Evolutionary conservation across 2,329 filamentous ascomycete species (phyloP).

Genomic region (Verticillium alfalfae): DNA sequence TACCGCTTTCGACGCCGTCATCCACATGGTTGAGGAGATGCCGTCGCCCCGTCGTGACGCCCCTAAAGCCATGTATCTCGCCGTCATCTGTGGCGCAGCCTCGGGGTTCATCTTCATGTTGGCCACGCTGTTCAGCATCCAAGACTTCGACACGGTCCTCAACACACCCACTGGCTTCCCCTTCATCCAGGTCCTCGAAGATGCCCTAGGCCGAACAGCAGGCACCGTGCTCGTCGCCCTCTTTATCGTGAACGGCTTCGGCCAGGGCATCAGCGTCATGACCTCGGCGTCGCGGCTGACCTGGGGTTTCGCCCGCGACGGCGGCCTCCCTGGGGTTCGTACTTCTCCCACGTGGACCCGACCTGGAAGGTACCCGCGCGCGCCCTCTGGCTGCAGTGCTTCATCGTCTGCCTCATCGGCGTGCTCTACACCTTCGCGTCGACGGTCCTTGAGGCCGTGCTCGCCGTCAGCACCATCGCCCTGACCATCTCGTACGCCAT

Average conservation of each 20-base stretch:
- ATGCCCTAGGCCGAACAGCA: conserved; percentile 15
- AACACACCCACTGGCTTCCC: conserved; percentile 33
- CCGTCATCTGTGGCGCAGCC: conserved; percentile 33
- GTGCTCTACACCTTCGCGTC: conserved; percentile 34
- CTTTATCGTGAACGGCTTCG: conserved; percentile 17
- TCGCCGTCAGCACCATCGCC: conserved; percentile 34
- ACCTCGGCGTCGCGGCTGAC: conserved; percentile 28
- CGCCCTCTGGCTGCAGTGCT: conserved; percentile 16
- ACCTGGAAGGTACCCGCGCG: conserved; percentile 26
- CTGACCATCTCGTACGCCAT: conserved; percentile 37
- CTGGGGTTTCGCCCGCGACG: conserved; percentile 33
- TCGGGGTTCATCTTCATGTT: conserved; percentile 36
- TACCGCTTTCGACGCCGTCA: conserved; percentile 22
- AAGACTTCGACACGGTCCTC: conserved; percentile 29
- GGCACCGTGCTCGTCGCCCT: conserved; percentile 21
- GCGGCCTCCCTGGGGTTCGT: conserved; percentile 24
- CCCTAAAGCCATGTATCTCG: conserved; percentile 25
- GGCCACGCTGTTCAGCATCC: conserved; percentile 36
- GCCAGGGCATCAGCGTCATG: conserved; percentile 22
- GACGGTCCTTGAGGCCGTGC: conserved; percentile 33
- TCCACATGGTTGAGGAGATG: conserved; percentile 25
- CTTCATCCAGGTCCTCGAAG: conserved; percentile 33
- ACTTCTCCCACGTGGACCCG: conserved; percentile 27
- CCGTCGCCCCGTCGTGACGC: conserved; percentile 23
- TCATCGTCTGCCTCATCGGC: conserved; percentile 21